Evolutionary conservation across 2,329 filamentous ascomycete genomes (phyloP).

Genomic region (Aspergillus novofumigatus): DNA sequence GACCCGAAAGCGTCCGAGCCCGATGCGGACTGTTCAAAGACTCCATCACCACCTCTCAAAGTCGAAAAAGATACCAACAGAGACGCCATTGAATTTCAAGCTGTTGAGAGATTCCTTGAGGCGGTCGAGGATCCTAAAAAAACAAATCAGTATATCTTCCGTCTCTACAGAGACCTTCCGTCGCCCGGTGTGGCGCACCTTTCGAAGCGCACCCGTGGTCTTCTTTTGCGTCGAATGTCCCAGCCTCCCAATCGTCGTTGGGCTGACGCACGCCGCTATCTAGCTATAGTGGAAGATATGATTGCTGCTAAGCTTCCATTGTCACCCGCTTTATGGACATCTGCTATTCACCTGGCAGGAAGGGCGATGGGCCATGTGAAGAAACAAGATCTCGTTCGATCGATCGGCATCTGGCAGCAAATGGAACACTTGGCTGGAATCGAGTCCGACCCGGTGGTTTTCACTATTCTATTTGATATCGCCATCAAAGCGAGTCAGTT

Average conservation of each 20-base stretch:
- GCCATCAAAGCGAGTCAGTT: slow-evolving; percentile 84
- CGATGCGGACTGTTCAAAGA: not conserved
- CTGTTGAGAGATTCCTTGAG: slow-evolving; percentile 36
- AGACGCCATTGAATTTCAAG: slow-evolving; percentile 32
- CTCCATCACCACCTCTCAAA: slow-evolving; percentile 27
- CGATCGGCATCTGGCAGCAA: slow-evolving; percentile 76
- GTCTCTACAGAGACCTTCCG: slow-evolving; percentile 50
- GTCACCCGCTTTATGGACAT: slow-evolving; percentile 70
- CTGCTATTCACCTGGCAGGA: slow-evolving; percentile 73
- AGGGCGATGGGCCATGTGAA: slow-evolving; percentile 61
- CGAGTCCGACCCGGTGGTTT: slow-evolving; percentile 70
- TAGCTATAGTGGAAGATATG: slow-evolving; percentile 79
- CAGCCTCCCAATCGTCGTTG: slow-evolving; percentile 40
- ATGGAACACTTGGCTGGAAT: slow-evolving; percentile 75
- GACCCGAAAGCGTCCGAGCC: not conserved
- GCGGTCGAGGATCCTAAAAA: slow-evolving; percentile 42
- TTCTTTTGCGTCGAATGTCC: slow-evolving; percentile 65
- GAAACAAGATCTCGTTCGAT: slow-evolving; percentile 59
- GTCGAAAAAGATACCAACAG: slow-evolving; percentile 15
- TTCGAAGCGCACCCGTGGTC: slow-evolving; percentile 51
- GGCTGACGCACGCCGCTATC: slow-evolving; percentile 69
- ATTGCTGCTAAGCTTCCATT: slow-evolving; percentile 68
- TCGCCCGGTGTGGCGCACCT: slow-evolving; percentile 52
- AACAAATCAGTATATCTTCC: slow-evolving; percentile 49
- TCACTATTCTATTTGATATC: slow-evolving; percentile 88